These are phyloP conservation scores for Fusarium pininemorale DNA, from an alignment of 2,329 filamentous ascomycete genomes.

Conservation along the genomic window DNA sequence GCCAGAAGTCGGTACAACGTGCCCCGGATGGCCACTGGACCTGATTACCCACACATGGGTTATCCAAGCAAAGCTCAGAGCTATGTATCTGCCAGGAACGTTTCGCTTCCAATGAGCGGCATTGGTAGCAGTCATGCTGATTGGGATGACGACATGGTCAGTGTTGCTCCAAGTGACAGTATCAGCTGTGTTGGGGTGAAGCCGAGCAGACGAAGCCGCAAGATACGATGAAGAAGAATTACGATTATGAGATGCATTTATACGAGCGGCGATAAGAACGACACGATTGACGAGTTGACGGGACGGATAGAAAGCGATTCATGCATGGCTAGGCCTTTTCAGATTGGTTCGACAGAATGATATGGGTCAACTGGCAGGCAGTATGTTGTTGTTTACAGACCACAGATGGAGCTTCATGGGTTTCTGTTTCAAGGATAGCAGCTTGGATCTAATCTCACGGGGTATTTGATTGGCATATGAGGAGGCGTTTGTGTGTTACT, in stretches of 20 bases:
- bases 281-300: constrained; percentile 22
- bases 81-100: constrained; percentile 46
- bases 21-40: constrained; percentile 30
- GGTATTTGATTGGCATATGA: constrained; percentile 1
- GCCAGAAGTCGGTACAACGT: constrained; percentile 42
- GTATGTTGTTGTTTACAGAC: constrained; percentile 2
- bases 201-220: constrained; percentile 40
- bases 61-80: constrained; percentile 38
- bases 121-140: constrained; percentile 52
- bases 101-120: constrained; percentile 54
- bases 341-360: constrained; percentile 6
- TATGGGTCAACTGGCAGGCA: constrained; percentile 1
- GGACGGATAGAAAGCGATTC: constrained; percentile 17
- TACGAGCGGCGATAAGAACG: constrained; percentile 14
- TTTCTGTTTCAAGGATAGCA: not conserved
- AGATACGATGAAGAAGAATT: constrained; percentile 29
- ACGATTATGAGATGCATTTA: constrained; percentile 9
- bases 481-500: constrained; percentile 22
- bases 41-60: constrained; percentile 29
- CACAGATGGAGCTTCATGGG: not conserved
- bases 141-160: constrained; percentile 61
- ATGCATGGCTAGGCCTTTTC: not conserved
- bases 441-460: not conserved
- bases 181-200: constrained; percentile 67
- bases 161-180: constrained; percentile 68